Evolutionary conservation across 768 basidiomycete species (phyloP).

Genomic region (Pluteus cervinus): DNA sequence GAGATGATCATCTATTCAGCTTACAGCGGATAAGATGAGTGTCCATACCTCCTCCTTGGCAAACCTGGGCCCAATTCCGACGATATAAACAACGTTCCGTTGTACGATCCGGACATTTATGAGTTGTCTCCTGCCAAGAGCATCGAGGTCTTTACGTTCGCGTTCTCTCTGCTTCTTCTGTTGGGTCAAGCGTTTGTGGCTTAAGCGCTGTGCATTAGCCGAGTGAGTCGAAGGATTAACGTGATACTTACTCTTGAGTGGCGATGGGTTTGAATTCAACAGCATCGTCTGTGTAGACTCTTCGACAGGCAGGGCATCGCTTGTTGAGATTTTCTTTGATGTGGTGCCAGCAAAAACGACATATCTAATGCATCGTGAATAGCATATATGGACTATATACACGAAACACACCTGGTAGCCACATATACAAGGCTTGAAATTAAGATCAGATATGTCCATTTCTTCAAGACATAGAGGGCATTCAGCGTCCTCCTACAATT

Average conservation of each 20-base stretch:
- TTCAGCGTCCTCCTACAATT: constrained; percentile 85
- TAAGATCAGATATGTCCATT: constrained; percentile 98
- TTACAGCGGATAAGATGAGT: constrained; percentile 1
- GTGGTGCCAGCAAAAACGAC: constrained; percentile 99
- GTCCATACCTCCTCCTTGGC: constrained; percentile 89
- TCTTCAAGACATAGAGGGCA: constrained; percentile 98
- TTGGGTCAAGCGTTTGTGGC: constrained; percentile 91
- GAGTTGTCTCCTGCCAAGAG: constrained; percentile 76
- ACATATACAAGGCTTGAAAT: constrained; percentile 98
- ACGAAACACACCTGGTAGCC: constrained; percentile 99
- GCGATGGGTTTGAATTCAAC: constrained; percentile 95
- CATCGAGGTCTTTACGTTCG: constrained; percentile 91
- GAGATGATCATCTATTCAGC: constrained; percentile 10
- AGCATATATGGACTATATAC: constrained; percentile 20
- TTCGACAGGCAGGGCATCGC: constrained; percentile 92
- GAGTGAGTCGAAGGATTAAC: constrained; percentile 12
- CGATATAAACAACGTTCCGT: constrained; percentile 92
- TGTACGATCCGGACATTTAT: constrained; percentile 96
- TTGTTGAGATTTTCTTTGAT: constrained; percentile 95
- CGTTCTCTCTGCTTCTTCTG: constrained; percentile 94
- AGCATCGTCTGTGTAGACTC: constrained; percentile 86
- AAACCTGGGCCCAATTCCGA: constrained; percentile 90
- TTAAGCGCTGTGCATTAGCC: constrained; percentile 24
- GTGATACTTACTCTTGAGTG: constrained; percentile 79
- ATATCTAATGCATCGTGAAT: constrained; percentile 56